Evolutionary conservation across 306 rosid species (phyloP).

Genomic region (Alnus rubra): DNA sequence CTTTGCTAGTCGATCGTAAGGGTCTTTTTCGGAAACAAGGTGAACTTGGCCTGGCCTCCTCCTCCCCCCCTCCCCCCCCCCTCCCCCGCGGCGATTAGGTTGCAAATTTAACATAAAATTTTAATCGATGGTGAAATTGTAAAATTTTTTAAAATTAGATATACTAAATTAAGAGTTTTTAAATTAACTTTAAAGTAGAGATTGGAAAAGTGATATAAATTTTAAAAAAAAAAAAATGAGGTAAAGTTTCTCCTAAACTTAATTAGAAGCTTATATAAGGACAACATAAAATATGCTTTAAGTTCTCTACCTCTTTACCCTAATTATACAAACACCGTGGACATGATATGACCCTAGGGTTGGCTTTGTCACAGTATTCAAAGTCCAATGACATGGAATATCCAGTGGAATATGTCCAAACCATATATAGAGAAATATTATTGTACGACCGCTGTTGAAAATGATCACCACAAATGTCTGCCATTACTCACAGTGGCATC

Average conservation of each 20-base stretch:
- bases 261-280: background rate
- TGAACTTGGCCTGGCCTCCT: background rate
- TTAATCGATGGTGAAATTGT: too few species aligned
- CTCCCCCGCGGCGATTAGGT: too few species aligned
- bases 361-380: background rate
- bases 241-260: background rate
- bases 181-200: too few species aligned
- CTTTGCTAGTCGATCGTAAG: background rate
- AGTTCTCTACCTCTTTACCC: too few species aligned
- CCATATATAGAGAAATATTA: background rate
- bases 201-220: too few species aligned
- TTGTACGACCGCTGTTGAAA: background rate
- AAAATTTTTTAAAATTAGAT: too few species aligned
- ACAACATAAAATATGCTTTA: too few species aligned
- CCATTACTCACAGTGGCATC: background rate
- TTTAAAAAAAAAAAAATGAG: too few species aligned
- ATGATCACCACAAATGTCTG: background rate
- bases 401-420: background rate
- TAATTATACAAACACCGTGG: background rate
- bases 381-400: background rate
- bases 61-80: too few species aligned
- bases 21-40: background rate
- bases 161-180: too few species aligned
- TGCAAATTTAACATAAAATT: too few species aligned
- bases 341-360: background rate